Conservation (phyloP, 2,329 filamentous ascomycete genomes). For the Aspergillus awamori region DNA sequence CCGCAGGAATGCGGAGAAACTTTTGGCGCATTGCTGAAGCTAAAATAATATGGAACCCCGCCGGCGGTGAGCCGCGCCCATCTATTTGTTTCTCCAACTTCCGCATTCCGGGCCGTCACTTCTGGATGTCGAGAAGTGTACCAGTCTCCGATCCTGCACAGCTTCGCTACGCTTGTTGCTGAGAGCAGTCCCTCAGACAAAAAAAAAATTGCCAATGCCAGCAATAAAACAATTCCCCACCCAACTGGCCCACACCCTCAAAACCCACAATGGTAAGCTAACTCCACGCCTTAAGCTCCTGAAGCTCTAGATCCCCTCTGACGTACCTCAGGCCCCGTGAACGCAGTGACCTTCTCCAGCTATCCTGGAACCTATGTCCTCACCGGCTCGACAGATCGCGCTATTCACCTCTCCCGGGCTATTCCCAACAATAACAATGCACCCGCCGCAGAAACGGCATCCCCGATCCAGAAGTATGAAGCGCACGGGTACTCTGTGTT, state of each 20-base stretch:
- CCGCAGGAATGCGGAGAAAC: slow-evolving; percentile 5
- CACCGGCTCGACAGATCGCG: slow-evolving; percentile 82
- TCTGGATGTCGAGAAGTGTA: not conserved
- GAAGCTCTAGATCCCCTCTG: not conserved
- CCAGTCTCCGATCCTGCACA: not conserved
- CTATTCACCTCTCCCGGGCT: slow-evolving; percentile 80
- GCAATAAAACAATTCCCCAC: slow-evolving; percentile 40
- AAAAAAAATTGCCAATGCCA: slow-evolving; percentile 27
- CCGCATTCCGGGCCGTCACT: not conserved
- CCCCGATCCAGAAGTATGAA: slow-evolving; percentile 81
- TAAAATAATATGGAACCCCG: not conserved
- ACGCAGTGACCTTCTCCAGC: slow-evolving; percentile 72
- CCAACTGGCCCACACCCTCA: slow-evolving; percentile 45
- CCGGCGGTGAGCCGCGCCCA: slow-evolving; percentile 12
- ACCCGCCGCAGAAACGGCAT: slow-evolving; percentile 37
- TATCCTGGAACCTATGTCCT: slow-evolving; percentile 76
- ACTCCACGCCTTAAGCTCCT: not conserved
- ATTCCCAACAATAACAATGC: slow-evolving; percentile 43
- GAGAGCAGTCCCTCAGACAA: not conserved
- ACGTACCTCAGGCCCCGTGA: slow-evolving; percentile 62
- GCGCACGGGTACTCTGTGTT: slow-evolving; percentile 93
- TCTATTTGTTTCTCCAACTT: not conserved
- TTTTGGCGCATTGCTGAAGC: not conserved
- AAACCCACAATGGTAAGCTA: slow-evolving; percentile 48
- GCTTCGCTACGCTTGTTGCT: not conserved